Evolutionary conservation across 345 rosid species (phyloP).

Genomic region (Brassica rapa): DNA sequence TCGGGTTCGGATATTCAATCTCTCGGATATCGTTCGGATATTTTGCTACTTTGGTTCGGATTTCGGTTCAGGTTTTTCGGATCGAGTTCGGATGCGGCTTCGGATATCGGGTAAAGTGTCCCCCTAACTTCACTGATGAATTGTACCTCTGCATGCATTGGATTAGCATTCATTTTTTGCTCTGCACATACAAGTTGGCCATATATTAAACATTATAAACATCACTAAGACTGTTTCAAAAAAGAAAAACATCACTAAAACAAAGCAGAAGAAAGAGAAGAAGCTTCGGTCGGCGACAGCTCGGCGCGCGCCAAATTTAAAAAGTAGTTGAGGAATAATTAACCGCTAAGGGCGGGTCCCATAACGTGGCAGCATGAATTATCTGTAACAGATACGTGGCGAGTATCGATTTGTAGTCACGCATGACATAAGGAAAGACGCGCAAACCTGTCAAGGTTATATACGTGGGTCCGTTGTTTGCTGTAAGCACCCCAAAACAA

Average conservation of each 20-base stretch:
- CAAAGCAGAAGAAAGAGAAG: neutral
- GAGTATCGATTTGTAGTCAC: neutral
- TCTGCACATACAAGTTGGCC: neutral
- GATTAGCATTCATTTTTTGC: neutral
- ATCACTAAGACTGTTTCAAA: neutral
- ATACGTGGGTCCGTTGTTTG: conserved; percentile 36
- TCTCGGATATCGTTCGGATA: too few species aligned
- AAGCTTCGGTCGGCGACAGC: neutral
- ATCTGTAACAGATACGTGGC: conserved; percentile 34
- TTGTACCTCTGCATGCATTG: neutral
- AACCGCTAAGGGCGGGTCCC: conserved; percentile 36
- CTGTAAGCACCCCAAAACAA: conserved; percentile 5
- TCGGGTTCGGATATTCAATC: too few species aligned
- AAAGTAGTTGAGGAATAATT: conserved; percentile 1
- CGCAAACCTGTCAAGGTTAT: conserved; percentile 33
- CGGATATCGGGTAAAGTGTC: too few species aligned
- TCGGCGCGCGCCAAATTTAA: conserved; percentile 17
- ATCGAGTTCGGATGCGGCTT: too few species aligned
- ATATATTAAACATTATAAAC: neutral
- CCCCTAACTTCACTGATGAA: neutral
- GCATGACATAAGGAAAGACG: conserved; percentile 29
- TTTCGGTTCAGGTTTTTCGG: too few species aligned
- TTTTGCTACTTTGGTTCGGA: too few species aligned
- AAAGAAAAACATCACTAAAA: neutral
- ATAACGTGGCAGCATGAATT: conserved; percentile 33